Evolutionary conservation across 164 flowering plant species (phyloP).

Genomic region (Piper betle): DNA sequence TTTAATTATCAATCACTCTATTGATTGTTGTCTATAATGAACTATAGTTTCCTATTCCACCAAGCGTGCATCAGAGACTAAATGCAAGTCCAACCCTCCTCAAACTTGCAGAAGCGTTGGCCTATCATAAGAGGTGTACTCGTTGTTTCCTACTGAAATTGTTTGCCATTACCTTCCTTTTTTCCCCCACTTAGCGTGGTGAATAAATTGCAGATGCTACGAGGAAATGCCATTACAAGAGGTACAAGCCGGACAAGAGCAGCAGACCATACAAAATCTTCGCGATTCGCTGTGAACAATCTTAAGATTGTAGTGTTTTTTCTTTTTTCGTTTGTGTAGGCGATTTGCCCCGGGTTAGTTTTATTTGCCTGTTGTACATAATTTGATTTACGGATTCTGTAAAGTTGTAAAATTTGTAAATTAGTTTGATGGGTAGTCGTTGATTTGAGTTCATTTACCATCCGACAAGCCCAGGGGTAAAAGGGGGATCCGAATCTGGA

Average conservation of each 20-base stretch:
- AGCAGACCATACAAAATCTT: conserved; percentile 84
- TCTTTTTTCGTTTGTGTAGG: not conserved
- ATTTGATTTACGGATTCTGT: too few relatives aligned
- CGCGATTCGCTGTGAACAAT: conserved; percentile 86
- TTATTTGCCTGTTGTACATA: not conserved
- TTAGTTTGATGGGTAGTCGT: too few relatives aligned
- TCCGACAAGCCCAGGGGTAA: too few relatives aligned
- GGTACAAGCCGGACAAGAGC: conserved; percentile 76
- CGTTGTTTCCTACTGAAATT: not conserved
- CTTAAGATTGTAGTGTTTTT: conserved; percentile 50
- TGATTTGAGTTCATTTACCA: too few relatives aligned
- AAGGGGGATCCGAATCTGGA: too few relatives aligned
- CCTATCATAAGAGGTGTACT: conserved; percentile 80
- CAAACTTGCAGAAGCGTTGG: conserved; percentile 89
- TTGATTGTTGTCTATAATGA: conserved; percentile 2
- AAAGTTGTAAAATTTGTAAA: too few relatives aligned
- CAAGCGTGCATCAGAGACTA: conserved; percentile 65
- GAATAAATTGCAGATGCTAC: conserved; percentile 48
- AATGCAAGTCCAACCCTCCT: conserved; percentile 79
- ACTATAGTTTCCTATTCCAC: conserved; percentile 85
- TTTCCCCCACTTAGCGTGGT: not conserved
- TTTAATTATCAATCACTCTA: not conserved
- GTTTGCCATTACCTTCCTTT: not conserved
- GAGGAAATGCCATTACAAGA: conserved; percentile 99
- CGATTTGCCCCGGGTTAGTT: not conserved